Conservation (phyloP, 2,329 filamentous ascomycete genomes). For the Tolypocladium ophioglossoides region DNA sequence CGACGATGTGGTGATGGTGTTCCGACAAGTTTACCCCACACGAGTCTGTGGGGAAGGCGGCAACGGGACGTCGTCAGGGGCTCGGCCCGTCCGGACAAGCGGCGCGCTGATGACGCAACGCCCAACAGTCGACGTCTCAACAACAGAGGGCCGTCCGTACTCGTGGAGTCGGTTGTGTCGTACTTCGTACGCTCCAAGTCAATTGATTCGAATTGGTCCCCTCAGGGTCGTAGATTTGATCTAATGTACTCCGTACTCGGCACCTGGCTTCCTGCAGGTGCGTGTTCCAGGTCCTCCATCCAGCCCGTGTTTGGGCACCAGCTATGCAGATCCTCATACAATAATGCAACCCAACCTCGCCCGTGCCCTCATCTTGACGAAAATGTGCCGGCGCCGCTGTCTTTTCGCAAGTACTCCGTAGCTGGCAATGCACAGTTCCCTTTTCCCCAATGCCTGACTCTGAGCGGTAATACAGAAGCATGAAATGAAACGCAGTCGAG, state of each 20-base stretch:
- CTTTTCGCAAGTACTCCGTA: conserved; percentile 1
- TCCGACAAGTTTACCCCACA: no score
- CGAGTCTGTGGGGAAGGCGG: no score
- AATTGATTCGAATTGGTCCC: background rate
- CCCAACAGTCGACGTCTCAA: no score
- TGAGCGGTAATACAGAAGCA: background rate
- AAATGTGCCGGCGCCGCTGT: conserved; percentile 1
- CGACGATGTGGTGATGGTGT: no score
- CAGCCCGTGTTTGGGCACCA: background rate
- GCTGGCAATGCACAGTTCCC: conserved; percentile 1
- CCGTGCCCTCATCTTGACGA: background rate
- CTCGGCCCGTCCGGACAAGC: no score
- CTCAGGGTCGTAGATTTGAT: background rate
- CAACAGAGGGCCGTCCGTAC: no score
- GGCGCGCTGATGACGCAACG: no score
- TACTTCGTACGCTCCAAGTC: no score
- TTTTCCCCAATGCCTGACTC: background rate
- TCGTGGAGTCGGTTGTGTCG: no score
- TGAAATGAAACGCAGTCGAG: background rate
- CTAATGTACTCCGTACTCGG: background rate
- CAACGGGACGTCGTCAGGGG: no score
- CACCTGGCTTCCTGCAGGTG: background rate
- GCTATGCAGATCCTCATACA: background rate
- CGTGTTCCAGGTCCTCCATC: background rate
- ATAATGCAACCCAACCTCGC: background rate